phyloP scores from a whole-genome alignment of 1,139 yeast genomes.

The Barnettozyma hawaiiensis region DNA sequence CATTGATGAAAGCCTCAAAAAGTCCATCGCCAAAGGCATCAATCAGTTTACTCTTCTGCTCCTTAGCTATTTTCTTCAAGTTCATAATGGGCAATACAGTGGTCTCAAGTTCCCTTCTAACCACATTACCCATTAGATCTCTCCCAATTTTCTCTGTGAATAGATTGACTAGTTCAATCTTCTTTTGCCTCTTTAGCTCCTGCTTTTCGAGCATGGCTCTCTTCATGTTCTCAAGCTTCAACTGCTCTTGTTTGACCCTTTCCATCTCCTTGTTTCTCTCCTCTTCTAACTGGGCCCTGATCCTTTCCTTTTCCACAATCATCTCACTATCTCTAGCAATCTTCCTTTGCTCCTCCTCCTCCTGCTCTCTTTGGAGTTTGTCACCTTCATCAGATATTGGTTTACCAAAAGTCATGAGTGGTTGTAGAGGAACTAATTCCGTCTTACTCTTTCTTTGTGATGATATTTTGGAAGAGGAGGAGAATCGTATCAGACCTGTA shows the following conservation, averaged over 20 bases:
- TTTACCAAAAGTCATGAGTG: neutral
- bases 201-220: conserved; percentile 13
- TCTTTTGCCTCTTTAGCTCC: conserved; percentile 16
- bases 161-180: conserved; percentile 11
- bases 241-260: conserved; percentile 9
- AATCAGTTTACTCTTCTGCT: conserved; percentile 33
- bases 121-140: conserved; percentile 25
- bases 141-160: conserved; percentile 23
- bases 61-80: conserved; percentile 25
- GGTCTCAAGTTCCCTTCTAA: conserved; percentile 1
- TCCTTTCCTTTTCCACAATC: conserved; percentile 8
- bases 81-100: conserved; percentile 6
- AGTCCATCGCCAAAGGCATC: conserved; percentile 42
- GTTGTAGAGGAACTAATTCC: too few species aligned
- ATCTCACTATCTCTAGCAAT: neutral
- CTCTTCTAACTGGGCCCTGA: conserved; percentile 9
- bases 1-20: conserved; percentile 55
- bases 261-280: conserved; percentile 11
- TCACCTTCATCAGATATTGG: neutral
- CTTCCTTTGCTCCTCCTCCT: neutral
- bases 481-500: conserved; percentile 5
- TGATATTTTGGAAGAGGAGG: neutral
- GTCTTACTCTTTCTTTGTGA: neutral
- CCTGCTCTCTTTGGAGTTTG: neutral
- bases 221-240: conserved; percentile 10